A percentile compares a stretch with the other conserved stretches of the same genome.
phyloP scores from a whole-genome alignment of 805 yeast genomes.

The Yarrowia sp. region DNA sequence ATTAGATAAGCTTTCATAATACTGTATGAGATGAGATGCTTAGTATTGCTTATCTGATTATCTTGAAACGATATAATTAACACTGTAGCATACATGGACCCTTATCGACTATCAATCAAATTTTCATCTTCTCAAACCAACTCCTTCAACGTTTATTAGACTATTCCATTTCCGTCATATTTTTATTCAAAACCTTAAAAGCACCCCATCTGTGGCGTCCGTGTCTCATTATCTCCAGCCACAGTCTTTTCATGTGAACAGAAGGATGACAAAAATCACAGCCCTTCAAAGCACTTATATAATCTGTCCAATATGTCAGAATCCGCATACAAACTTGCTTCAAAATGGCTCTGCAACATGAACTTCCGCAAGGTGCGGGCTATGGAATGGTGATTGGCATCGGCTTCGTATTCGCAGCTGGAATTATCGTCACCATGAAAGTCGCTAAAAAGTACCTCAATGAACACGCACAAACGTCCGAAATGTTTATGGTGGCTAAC shows the following conservation, averaged over 20 bases:
- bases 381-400: slow-evolving; percentile 79
- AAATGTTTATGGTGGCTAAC: slow-evolving; percentile 39
- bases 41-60: no score
- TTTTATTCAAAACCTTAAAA: neutral
- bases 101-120: neutral
- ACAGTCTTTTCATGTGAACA: neutral
- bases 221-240: slow-evolving; percentile 3
- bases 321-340: neutral
- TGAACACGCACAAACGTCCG: slow-evolving; percentile 32
- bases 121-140: neutral
- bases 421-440: slow-evolving; percentile 36
- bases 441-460: slow-evolving; percentile 29
- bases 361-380: slow-evolving; percentile 55
- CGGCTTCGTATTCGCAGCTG: slow-evolving; percentile 58
- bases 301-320: neutral
- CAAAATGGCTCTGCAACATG: neutral
- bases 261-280: neutral
- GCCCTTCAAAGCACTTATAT: neutral
- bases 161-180: neutral
- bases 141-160: neutral
- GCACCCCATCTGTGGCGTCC: slow-evolving; percentile 22
- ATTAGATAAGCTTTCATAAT: neutral
- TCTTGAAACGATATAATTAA: neutral
- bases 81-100: neutral
- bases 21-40: neutral